These are phyloP conservation scores for Amanita muscaria DNA, from an alignment of 768 basidiomycete genomes.

Conservation along the genomic window DNA sequence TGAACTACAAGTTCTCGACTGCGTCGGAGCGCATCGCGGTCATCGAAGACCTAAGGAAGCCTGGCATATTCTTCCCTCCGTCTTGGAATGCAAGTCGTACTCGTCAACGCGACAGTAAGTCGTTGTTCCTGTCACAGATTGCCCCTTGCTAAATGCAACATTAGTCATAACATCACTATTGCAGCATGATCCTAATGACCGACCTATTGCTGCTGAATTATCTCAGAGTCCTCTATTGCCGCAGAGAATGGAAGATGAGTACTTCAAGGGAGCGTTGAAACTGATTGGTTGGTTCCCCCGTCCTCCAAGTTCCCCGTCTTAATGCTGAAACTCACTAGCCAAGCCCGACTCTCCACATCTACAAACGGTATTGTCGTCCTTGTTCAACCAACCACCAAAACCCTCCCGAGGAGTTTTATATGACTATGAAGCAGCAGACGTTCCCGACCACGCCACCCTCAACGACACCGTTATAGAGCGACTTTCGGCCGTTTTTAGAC, in stretches of 20 bases:
- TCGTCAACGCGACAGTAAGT: conserved; percentile 64
- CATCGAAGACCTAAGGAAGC: conserved; percentile 68
- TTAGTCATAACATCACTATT: conserved; percentile 75
- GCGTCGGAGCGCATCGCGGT: conserved; percentile 79
- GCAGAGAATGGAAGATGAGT: conserved; percentile 71
- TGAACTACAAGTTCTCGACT: conserved; percentile 82
- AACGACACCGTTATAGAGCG: conserved; percentile 73
- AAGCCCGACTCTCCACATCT: conserved; percentile 78
- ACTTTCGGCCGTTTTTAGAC: conserved; percentile 66
- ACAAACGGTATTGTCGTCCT: conserved; percentile 63
- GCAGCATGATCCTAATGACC: conserved; percentile 67
- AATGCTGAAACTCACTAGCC: conserved; percentile 28
- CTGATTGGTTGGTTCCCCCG: conserved; percentile 52
- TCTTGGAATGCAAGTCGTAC: conserved; percentile 57
- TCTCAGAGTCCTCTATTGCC: conserved; percentile 75
- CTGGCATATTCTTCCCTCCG: conserved; percentile 65
- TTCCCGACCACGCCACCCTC: conserved; percentile 61
- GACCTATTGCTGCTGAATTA: conserved; percentile 78
- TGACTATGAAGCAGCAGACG: conserved; percentile 57
- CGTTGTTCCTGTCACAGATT: background rate
- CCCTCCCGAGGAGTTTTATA: conserved; percentile 64
- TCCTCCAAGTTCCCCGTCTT: background rate
- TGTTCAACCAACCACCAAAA: conserved; percentile 68
- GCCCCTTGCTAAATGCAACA: conserved; percentile 1
- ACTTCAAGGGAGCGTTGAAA: conserved; percentile 70